Base-by-base conservation (phyloP, 305 asterid genomes). In the Fraxinus latifolia region DNA sequence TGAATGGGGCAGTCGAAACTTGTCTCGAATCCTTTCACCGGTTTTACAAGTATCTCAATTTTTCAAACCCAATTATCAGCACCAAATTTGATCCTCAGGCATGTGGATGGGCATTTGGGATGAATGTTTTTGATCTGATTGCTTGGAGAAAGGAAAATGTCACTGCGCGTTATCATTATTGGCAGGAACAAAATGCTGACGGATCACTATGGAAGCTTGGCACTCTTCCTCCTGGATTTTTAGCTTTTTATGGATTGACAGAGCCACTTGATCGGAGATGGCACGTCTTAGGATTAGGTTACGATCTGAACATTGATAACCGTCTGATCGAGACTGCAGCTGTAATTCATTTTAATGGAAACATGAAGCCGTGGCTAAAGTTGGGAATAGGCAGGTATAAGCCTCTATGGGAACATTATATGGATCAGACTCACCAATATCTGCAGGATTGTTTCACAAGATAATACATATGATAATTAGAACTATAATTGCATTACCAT, bases 81-180 rank as follows among this genome's bases (percentile, higher is more conserved):
- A 74, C 87, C 23, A 90, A 87, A 72, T 84, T 88, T 29, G 91
- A 90, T 81, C 93, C 93, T 7, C 91, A 88, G 74, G 89, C 93
- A 1, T 90, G 93, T 80, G 93, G 89, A 23, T 90, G 93, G 93
- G 93, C 93, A 2, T 90, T 90, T 50, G 93, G 93, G 14, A 82
- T 90, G 91, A 90, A 90, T 71, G 82, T 90, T 27, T 90, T 90
- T 55, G 91, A 90, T 79, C 80, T 90, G 81, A 84, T 88, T 42
- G 85, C 90, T n/a, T 90, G 93, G 93, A 88, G 89, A 68, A 83
- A 83, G 73, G 86, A 76, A 37, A 88, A 88, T 55, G 89, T 88
- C 82, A 90, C 93, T 0, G 83, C 50, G 5, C 82, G 79, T 21
- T 90, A 87, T 74, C 90, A 88, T 76, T 89, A 81, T 76, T 90